Conservation (phyloP, 2,329 filamentous ascomycete genomes). For the Colletotrichum cereale region DNA sequence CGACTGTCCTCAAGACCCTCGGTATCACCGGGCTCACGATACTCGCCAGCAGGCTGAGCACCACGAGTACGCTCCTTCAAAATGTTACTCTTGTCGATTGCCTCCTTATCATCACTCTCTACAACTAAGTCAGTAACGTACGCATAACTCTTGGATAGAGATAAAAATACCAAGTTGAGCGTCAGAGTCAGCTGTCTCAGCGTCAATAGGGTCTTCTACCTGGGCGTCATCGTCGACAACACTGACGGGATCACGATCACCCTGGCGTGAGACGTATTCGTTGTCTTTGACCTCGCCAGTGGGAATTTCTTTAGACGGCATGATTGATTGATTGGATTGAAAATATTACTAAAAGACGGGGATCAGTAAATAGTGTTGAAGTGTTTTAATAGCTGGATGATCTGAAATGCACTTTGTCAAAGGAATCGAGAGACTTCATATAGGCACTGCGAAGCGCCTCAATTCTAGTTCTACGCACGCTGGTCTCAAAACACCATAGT, state of each 20-base stretch:
- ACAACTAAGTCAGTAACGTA: fast-evolving
- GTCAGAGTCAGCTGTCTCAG: constrained; percentile 49
- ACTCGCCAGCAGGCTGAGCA: constrained; percentile 46
- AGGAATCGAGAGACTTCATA: constrained; percentile 15
- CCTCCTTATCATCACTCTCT: constrained; percentile 53
- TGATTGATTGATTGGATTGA: neutral
- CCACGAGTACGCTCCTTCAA: constrained; percentile 51
- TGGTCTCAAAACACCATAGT: constrained; percentile 6
- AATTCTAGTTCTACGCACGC: neutral
- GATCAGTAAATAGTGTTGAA: too few species aligned
- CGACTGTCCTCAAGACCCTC: constrained; percentile 42
- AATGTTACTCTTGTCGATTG: constrained; percentile 54
- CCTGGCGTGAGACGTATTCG: constrained; percentile 51
- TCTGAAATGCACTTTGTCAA: fast-evolving
- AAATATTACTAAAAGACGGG: neutral
- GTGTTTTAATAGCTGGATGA: too few species aligned
- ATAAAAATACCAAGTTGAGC: constrained; percentile 49
- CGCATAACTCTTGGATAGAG: fast-evolving
- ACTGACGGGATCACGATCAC: constrained; percentile 47
- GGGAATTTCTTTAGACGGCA: constrained; percentile 31
- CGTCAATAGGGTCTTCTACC: constrained; percentile 51
- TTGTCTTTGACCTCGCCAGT: constrained; percentile 34
- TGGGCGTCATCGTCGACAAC: constrained; percentile 50
- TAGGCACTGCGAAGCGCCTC: neutral
- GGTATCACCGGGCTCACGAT: constrained; percentile 52